Conservation (phyloP, 2,329 filamentous ascomycete genomes). For the Elsinoe fawcettii region DNA sequence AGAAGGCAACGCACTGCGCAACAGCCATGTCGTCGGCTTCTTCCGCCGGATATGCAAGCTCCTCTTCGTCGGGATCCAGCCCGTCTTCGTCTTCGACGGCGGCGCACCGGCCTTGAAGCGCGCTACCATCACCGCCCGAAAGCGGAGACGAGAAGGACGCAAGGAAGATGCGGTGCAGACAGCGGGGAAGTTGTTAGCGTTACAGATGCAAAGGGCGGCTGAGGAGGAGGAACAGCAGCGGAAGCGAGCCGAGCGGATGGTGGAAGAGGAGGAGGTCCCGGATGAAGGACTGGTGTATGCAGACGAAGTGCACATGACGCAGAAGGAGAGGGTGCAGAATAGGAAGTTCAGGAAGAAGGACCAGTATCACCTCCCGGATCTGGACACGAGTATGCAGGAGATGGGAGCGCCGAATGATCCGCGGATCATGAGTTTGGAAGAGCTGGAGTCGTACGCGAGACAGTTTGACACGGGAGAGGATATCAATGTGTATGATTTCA, state of each 20-base stretch:
- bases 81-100: slow-evolving; percentile 96
- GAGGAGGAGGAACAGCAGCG: slow-evolving; percentile 75
- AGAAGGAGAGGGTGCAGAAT: slow-evolving; percentile 63
- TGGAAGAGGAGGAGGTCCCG: slow-evolving; percentile 54
- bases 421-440: slow-evolving; percentile 90
- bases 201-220: slow-evolving; percentile 86
- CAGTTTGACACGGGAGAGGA: slow-evolving; percentile 92
- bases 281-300: slow-evolving; percentile 76
- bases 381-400: slow-evolving; percentile 67
- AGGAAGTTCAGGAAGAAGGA: slow-evolving; percentile 85
- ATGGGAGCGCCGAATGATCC: slow-evolving; percentile 91
- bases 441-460: slow-evolving; percentile 85
- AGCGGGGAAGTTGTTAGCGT: slow-evolving; percentile 80
- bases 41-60: slow-evolving; percentile 97
- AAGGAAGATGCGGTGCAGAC: slow-evolving; percentile 89
- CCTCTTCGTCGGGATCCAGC: slow-evolving; percentile 90
- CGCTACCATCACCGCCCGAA: slow-evolving; percentile 75
- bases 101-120: slow-evolving; percentile 86
- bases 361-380: slow-evolving; percentile 85
- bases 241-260: slow-evolving; percentile 31
- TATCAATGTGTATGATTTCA: slow-evolving; percentile 82
- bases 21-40: slow-evolving; percentile 94
- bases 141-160: slow-evolving; percentile 73
- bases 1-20: slow-evolving; percentile 91
- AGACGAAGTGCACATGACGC: slow-evolving; percentile 77